Evolutionary conservation across 768 basidiomycete species (phyloP).

Genomic region (Favolaschia claudopus): DNA sequence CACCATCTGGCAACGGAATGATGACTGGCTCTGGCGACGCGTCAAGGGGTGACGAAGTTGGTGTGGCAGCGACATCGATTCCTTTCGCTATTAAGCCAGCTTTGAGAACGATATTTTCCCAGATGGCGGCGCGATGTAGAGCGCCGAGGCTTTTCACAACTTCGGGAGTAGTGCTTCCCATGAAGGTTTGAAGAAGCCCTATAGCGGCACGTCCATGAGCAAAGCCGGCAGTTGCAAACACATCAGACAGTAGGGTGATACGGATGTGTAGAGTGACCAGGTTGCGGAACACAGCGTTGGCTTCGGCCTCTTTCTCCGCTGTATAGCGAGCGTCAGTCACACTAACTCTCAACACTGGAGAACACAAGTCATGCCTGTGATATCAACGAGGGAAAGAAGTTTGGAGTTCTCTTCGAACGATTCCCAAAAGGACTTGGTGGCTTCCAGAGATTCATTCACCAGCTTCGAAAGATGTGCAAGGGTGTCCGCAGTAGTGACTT

Average conservation of each 20-base stretch:
- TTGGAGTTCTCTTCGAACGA: slow-evolving; percentile 61
- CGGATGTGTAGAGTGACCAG: slow-evolving; percentile 81
- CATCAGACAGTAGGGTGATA: slow-evolving; percentile 84
- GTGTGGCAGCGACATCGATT: slow-evolving; percentile 55
- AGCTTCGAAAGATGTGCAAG: slow-evolving; percentile 73
- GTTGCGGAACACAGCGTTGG: slow-evolving; percentile 73
- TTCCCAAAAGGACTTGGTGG: slow-evolving; percentile 79
- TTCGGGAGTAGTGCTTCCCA: slow-evolving; percentile 65
- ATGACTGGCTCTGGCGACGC: slow-evolving; percentile 55
- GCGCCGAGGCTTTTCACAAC: slow-evolving; percentile 78
- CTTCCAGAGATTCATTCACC: slow-evolving; percentile 72
- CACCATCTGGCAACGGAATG: slow-evolving; percentile 48
- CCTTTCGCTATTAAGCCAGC: slow-evolving; percentile 61
- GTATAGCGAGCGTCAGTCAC: slow-evolving; percentile 16
- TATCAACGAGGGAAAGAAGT: slow-evolving; percentile 69
- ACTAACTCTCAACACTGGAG: not conserved
- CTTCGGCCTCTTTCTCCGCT: slow-evolving; percentile 56
- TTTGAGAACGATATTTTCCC: slow-evolving; percentile 88
- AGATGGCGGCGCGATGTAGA: slow-evolving; percentile 82
- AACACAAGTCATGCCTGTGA: slow-evolving; percentile 45
- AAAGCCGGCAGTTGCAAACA: slow-evolving; percentile 85
- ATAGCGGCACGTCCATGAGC: slow-evolving; percentile 82
- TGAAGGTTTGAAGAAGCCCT: slow-evolving; percentile 76
- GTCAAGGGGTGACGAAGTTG: slow-evolving; percentile 53
- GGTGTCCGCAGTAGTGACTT: slow-evolving; percentile 82